Base-by-base conservation (phyloP, 1,284 basidiomycete genomes). In the Trametes sp. region DNA sequence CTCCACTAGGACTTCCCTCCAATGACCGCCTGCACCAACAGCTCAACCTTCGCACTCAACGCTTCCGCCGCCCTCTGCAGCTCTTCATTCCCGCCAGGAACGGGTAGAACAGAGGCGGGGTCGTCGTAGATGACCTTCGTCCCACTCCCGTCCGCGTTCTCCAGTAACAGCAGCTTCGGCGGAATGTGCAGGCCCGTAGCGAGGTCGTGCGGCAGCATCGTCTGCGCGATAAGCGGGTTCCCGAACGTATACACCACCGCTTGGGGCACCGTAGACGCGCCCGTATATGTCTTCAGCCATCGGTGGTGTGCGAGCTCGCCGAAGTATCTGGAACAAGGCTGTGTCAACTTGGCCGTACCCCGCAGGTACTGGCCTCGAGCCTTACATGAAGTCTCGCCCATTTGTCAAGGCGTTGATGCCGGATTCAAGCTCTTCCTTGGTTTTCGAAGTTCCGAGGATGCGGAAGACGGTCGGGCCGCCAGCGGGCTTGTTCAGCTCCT, bases 141-240 rank as follows among this genome's bases (percentile, higher is more conserved):
- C 19, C 81, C 81, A 1, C 64, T 61, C 2, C 72, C 71, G 21
- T 80, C 76, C 10, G 58, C 63, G 35, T 78, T 80, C 66, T 83
- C 83, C 19, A 77, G 65, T 23, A 87, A 68, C 48, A 86, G 72
- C 4, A 87, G 51, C 31, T 81, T 79, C 26, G 78, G 82, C 0
- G 86, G 85, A 23, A 87, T 76, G 68, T 81, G 76, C 48, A 80
- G 74, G 2, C 77, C 82, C 0, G 78, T 78, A 23, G 75, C 74
- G 33, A 80, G 69, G 58, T 86, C 83, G 65, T 80, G 72, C 54
- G 74, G 69, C 57, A 87, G 64, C 68, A 87, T 80, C 0, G 73
- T 74, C 61, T 82, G 78, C 0, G 84, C 86, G 58, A 84, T 73
- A 49, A 84, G 67, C 7, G 85, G 85, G 71, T 87, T 87, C 8